Evolutionary conservation across 495 filamentous ascomycete genomes (phyloP).

Genomic region (Extremus antarcticus): DNA sequence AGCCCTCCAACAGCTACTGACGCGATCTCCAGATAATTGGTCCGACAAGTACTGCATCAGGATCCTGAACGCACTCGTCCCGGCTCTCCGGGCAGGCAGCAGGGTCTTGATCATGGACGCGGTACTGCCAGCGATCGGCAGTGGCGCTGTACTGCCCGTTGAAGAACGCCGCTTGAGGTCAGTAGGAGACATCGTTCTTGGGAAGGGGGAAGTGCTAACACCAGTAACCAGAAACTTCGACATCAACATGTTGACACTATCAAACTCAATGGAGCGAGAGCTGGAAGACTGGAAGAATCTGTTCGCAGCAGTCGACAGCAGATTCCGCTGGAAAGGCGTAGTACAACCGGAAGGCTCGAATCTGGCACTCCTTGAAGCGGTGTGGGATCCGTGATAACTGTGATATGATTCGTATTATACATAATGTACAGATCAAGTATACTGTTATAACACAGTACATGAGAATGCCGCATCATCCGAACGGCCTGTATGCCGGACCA

Average conservation of each 20-base stretch:
- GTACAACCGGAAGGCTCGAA: constrained; percentile 1
- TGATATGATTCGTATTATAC: too few relatives aligned
- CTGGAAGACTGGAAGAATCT: constrained; percentile 8
- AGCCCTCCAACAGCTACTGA: background rate
- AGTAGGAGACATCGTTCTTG: background rate
- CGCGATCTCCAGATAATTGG: constrained; percentile 18
- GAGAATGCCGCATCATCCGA: too few relatives aligned
- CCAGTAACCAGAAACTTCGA: background rate
- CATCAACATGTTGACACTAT: constrained; percentile 4
- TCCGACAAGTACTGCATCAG: constrained; percentile 45
- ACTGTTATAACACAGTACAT: too few relatives aligned
- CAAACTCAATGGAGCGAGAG: constrained; percentile 8
- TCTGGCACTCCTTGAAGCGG: constrained; percentile 2
- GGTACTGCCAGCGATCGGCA: background rate
- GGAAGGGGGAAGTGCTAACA: background rate
- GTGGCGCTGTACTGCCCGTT: background rate
- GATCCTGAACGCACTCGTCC: constrained; percentile 43
- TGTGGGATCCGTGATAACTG: background rate
- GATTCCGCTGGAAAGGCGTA: constrained; percentile 7
- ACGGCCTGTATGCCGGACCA: too few relatives aligned
- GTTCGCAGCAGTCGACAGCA: constrained; percentile 7
- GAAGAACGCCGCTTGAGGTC: background rate
- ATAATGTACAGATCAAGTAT: too few relatives aligned
- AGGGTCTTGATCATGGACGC: constrained; percentile 26
- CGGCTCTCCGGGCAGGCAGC: constrained; percentile 39